A percentile compares a stretch with the other conserved stretches of the same genome.
phyloP scores from a whole-genome alignment of 331 rosid genomes.

The Malus hybrid region DNA sequence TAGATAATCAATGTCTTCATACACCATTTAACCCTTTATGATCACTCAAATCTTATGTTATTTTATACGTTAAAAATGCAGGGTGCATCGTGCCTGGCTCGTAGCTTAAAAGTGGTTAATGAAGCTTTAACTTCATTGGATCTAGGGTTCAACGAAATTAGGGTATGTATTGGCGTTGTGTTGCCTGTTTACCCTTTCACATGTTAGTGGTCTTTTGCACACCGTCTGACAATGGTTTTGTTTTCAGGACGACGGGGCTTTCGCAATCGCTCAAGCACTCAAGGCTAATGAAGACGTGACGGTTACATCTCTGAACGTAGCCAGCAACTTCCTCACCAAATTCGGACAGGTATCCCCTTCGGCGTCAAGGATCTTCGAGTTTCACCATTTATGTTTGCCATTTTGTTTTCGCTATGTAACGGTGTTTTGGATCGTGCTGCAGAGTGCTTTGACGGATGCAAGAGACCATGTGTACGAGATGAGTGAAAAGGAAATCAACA shows the following conservation, averaged over 20 bases:
- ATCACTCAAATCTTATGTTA: constrained; percentile 6
- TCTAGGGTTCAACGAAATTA: constrained; percentile 90
- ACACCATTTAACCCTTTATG: neutral
- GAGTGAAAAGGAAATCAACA: constrained; percentile 83
- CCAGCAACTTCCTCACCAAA: constrained; percentile 88
- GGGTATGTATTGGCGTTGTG: constrained; percentile 39
- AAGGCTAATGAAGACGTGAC: constrained; percentile 87
- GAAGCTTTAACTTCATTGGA: constrained; percentile 90
- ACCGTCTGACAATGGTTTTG: constrained; percentile 6
- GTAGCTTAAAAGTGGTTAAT: constrained; percentile 96
- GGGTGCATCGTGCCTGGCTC: constrained; percentile 93
- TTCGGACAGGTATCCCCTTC: constrained; percentile 71
- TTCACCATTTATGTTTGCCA: neutral
- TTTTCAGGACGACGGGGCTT: constrained; percentile 91
- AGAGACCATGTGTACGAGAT: constrained; percentile 94
- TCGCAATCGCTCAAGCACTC: constrained; percentile 97
- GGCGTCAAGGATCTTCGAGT: neutral
- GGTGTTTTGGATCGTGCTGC: constrained; percentile 17
- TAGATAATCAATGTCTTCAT: neutral
- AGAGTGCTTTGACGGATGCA: constrained; percentile 93
- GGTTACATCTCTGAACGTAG: constrained; percentile 65
- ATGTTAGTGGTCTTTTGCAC: constrained; percentile 7
- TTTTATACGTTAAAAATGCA: constrained; percentile 25
- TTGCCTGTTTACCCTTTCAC: neutral
- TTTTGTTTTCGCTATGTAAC: neutral